Conservation (phyloP, 768 basidiomycete species). For the Aureoboletus auriporus region DNA sequence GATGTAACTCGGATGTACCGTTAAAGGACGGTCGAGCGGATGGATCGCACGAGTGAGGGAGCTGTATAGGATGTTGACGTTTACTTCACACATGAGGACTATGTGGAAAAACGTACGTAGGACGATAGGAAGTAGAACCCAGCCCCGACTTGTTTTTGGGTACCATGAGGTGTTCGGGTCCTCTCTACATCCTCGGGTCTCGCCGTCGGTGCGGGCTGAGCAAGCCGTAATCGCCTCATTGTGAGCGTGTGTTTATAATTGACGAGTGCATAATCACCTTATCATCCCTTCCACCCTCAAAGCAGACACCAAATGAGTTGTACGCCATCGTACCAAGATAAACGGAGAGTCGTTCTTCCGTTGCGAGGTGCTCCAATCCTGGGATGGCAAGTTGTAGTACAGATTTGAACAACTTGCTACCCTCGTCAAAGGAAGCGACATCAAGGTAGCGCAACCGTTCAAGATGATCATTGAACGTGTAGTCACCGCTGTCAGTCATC, state of each 20-base stretch:
- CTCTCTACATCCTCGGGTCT: constrained; percentile 70
- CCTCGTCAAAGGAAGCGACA: constrained; percentile 43
- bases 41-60: constrained; percentile 73
- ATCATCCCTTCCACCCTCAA: constrained; percentile 60
- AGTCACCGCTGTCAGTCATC: constrained; percentile 45
- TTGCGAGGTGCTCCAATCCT: constrained; percentile 68
- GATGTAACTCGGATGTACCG: constrained; percentile 66
- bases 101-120: constrained; percentile 42
- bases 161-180: constrained; percentile 75
- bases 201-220: constrained; percentile 46
- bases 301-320: constrained; percentile 74
- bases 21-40: constrained; percentile 62
- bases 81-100: neutral
- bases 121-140: constrained; percentile 76
- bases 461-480: constrained; percentile 69
- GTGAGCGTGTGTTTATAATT: neutral
- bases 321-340: constrained; percentile 71
- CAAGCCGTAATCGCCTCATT: neutral
- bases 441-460: constrained; percentile 72
- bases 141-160: constrained; percentile 68
- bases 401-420: constrained; percentile 45
- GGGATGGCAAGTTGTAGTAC: constrained; percentile 62
- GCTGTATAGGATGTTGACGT: constrained; percentile 27
- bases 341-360: constrained; percentile 56
- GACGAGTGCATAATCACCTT: constrained; percentile 43